Evolutionary conservation across 2,329 filamentous ascomycete genomes (phyloP), one percentile per base, ranked within the genome.

Genomic region (Tolypocladium tundrense): DNA sequence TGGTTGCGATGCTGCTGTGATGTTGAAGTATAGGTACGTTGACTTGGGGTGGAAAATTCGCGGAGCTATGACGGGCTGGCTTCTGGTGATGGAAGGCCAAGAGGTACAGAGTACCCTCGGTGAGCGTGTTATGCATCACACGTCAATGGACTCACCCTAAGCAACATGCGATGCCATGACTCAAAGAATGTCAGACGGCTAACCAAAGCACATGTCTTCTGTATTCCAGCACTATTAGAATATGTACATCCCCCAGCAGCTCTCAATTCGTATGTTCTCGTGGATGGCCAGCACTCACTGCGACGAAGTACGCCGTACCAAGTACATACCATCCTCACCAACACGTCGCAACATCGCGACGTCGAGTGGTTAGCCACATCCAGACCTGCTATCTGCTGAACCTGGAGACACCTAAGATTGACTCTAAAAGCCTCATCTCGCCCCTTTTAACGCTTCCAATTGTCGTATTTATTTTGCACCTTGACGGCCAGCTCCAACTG

Each of bases 1-100:
- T 81, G 43, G 56, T 66, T 45, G 59, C 43, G 60, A 53, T 56
- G 48, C 19, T 16, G 48, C 16, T 57, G 55, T 54, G 45, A 43
- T 45, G 43, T 57, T 60, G 57, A 55, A 57, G 53, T 33, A 56
- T 45, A 43, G 56, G 42, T 35, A 43, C 57, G 45, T 35, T 19
- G 16, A 13, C 11, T 33, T 43, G 16, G 45, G 24, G 48, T 57
- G 52, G 58, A 62, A 58, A 60, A 57, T 61, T 60, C 56, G 57
- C 58, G 50, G 58, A 56, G n/a, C 31, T 10, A 53, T 41, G 24
- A 21, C 33, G 19, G 35, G 16, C 21, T 16, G 45, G 45, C 45
- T 31, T n/a, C 6, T 7, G 53, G 61, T 62, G 63, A 62, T 62
- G 58, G 60, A 58, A 60, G 60, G 54, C 52, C 42, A 50, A 48